These are phyloP conservation scores for Saccharum spontaneum DNA, from an alignment of 176 grass and related monocot genomes.

Conservation along the genomic window DNA sequence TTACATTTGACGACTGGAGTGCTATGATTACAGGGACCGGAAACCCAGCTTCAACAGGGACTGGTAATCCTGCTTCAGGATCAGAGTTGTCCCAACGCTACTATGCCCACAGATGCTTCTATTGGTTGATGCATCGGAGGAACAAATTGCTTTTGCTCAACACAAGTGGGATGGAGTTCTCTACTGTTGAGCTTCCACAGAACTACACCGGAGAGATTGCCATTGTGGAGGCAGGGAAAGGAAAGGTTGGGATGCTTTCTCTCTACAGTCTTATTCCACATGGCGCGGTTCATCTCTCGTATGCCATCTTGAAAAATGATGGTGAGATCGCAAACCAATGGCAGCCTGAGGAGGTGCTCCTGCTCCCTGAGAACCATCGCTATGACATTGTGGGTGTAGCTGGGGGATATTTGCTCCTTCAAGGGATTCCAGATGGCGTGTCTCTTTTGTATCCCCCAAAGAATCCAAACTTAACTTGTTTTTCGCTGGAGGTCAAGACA, in stretches of 20 bases:
- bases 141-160: slow-evolving; percentile 28
- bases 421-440: neutral
- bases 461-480: neutral
- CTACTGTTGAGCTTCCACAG: slow-evolving; percentile 2
- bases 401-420: slow-evolving; percentile 29
- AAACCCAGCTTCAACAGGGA: neutral
- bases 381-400: slow-evolving; percentile 2
- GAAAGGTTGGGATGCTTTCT: slow-evolving; percentile 15
- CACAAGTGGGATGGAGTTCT: slow-evolving; percentile 10
- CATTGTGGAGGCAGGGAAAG: slow-evolving; percentile 15
- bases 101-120: slow-evolving; percentile 12
- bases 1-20: neutral
- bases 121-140: neutral
- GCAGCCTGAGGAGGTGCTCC: neutral
- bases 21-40: neutral
- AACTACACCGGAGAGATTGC: neutral
- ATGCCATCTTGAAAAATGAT: neutral
- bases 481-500: neutral
- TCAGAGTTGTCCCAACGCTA: neutral
- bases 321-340: neutral
- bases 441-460: neutral
- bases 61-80: neutral
- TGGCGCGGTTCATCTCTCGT: neutral
- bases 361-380: neutral
- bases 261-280: neutral